phyloP scores from a whole-genome alignment of 805 yeast genomes.

The Lachancea kluyveri region DNA sequence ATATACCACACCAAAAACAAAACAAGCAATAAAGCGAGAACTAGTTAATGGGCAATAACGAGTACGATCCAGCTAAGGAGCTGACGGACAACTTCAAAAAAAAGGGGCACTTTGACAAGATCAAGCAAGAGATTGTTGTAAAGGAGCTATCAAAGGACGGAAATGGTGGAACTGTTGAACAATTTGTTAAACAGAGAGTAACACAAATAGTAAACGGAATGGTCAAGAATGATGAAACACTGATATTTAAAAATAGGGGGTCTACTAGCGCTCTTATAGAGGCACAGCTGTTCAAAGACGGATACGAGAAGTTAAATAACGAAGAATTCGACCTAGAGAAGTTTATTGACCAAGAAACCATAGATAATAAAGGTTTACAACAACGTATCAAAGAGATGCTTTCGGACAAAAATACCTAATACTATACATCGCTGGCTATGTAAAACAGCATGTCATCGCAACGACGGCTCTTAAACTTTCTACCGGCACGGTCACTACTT shows the following conservation, averaged over 20 bases:
- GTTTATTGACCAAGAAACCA: not conserved
- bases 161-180: conserved; percentile 9
- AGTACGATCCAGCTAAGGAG: conserved; percentile 23
- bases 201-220: conserved; percentile 19
- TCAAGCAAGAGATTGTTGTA: conserved; percentile 23
- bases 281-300: conserved; percentile 25
- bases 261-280: conserved; percentile 31
- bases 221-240: conserved; percentile 25
- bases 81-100: conserved; percentile 27
- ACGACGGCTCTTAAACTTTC: conserved; percentile 76
- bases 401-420: not conserved
- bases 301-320: conserved; percentile 16
- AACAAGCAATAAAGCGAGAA: too few relatives aligned
- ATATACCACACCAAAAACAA: too few relatives aligned
- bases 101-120: conserved; percentile 29
- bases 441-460: conserved; percentile 50
- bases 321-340: conserved; percentile 4
- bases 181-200: conserved; percentile 18
- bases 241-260: conserved; percentile 30
- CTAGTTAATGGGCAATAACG: too few relatives aligned
- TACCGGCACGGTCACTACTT: conserved; percentile 73
- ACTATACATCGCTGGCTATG: conserved; percentile 13
- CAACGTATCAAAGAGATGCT: not conserved
- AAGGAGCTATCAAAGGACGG: conserved; percentile 5
- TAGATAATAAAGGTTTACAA: not conserved